Base-by-base conservation (phyloP, 2,329 filamentous ascomycete genomes). In the Aspergillus sp. region DNA sequence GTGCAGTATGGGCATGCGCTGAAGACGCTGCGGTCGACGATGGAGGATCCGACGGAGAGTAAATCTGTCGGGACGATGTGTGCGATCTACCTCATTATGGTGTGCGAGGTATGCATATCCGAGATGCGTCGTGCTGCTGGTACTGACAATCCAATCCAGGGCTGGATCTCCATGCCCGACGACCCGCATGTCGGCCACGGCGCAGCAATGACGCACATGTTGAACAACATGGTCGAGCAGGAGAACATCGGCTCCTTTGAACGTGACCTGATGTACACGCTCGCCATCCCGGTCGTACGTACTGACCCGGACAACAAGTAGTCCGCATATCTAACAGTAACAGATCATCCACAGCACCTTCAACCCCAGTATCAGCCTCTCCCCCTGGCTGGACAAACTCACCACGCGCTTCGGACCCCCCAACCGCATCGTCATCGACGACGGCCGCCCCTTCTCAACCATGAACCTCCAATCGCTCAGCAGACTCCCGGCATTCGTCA, bases 61-160 rank as follows among this genome's bases (percentile, higher is more conserved):
- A 49, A 44, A 40, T 59, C 56, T 7, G 46, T 61, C 6, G 59
- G 66, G 45, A 67, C 64, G 1, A 52, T 68, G 24, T 64, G 62
- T 44, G 66, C 64, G 13, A 61, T 67, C 22, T 61, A 66, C 22
- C 48, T 67, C 5, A 58, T 67, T 36, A 61, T 61, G 32, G 62
- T 66, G 10, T 67, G 63, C 40, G 64, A 68, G 62, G 65, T 66
- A 49, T 41, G 40, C 26, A n/a, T 35, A n/a, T 35, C n/a, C n/a
- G n/a, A n/a, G n/a, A n/a, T n/a, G n/a, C n/a, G n/a, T n/a, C n/a
- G n/a, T n/a, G n/a, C n/a, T n/a, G n/a, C n/a, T n/a, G n/a, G n/a
- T 35, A 13, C 38, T 41, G 38, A 41, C 38, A 3, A 20, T 16
- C 33, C n/a, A n/a, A 5, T 17, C 4, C 33, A 65, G 63, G 59